Conservation (phyloP, 768 basidiomycete species). For the Harrya chromipes region DNA sequence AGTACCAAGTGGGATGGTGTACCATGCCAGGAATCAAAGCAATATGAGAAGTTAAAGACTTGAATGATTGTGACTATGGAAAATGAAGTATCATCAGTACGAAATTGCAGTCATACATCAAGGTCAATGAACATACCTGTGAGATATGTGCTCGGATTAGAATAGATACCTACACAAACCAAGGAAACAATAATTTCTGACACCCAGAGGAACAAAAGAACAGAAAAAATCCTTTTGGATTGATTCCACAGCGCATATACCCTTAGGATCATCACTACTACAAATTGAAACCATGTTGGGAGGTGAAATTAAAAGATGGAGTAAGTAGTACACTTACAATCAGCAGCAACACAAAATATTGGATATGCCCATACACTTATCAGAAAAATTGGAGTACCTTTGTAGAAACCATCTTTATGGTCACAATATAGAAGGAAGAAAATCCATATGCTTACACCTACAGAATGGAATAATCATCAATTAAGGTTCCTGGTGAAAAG, state of each 20-base stretch:
- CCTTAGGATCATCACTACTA: slow-evolving; percentile 11
- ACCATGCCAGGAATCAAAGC: neutral
- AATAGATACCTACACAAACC: neutral
- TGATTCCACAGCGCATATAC: slow-evolving; percentile 11
- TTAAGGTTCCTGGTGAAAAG: neutral
- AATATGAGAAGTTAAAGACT: neutral
- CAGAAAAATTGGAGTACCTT: neutral
- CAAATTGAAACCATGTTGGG: neutral
- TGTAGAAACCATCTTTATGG: neutral
- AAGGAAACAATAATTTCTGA: neutral
- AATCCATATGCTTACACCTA: slow-evolving; percentile 2
- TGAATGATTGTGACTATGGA: neutral
- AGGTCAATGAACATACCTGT: neutral
- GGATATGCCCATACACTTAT: neutral
- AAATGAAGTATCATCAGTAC: neutral
- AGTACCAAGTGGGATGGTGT: neutral
- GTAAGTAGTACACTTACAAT: neutral
- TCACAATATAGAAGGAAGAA: too few species aligned
- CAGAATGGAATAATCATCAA: neutral
- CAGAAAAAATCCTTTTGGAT: neutral
- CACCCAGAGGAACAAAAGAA: slow-evolving; percentile 1
- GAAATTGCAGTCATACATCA: neutral
- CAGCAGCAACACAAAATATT: neutral
- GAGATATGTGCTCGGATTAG: neutral
- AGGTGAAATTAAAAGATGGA: neutral